Evolutionary conservation across 495 filamentous ascomycete genomes (phyloP).

Genomic region (Lophiostoma macrostomum): DNA sequence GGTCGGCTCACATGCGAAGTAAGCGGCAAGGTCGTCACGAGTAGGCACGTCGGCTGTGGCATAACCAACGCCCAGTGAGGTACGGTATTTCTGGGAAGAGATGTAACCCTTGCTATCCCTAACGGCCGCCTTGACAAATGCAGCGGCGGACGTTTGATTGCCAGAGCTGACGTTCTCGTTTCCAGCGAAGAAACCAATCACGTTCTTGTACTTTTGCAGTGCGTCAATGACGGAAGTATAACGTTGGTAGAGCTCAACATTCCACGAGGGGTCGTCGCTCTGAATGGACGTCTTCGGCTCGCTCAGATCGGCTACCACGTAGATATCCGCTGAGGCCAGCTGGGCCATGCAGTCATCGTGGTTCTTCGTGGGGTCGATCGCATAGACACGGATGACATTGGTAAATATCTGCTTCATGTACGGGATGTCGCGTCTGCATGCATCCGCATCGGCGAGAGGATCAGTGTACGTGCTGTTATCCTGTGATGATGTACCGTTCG

Average conservation of each 20-base stretch:
- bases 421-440: conserved; percentile 79
- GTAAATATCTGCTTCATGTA: conserved; percentile 70
- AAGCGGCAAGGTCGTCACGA: conserved; percentile 72
- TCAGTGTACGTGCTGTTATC: conserved; percentile 50
- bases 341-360: conserved; percentile 81
- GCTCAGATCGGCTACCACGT: conserved; percentile 84
- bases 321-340: conserved; percentile 86
- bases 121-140: conserved; percentile 93
- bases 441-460: conserved; percentile 66
- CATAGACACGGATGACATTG: conserved; percentile 91
- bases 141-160: conserved; percentile 77
- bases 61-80: conserved; percentile 82
- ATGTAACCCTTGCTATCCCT: conserved; percentile 94
- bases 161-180: conserved; percentile 89
- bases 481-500: conserved; percentile 40
- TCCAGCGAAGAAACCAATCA: conserved; percentile 92
- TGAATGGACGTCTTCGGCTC: conserved; percentile 78
- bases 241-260: conserved; percentile 66
- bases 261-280: conserved; percentile 72
- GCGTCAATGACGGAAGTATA: conserved; percentile 86
- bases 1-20: conserved; percentile 81
- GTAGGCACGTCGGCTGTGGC: conserved; percentile 90
- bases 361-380: conserved; percentile 73
- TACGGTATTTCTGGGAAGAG: conserved; percentile 65
- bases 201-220: conserved; percentile 75